Base-by-base conservation (phyloP, 2,329 filamentous ascomycete genomes). In the Monosporascus cannonballus region DNA sequence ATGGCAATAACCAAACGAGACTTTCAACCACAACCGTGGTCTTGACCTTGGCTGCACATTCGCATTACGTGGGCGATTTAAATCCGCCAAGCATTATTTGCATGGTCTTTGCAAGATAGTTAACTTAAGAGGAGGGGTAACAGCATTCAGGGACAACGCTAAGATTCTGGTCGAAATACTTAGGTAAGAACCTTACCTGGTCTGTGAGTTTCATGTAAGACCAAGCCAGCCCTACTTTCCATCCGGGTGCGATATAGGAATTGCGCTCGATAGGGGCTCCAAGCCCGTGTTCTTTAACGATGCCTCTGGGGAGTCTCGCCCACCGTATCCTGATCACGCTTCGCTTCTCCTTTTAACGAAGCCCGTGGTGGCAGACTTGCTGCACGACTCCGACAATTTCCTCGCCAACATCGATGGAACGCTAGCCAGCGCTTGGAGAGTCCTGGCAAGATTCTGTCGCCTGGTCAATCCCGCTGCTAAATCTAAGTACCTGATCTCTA, bases 71-170 rank as follows among this genome's bases (percentile, higher is more conserved):
- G 0, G 65, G 66, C 3, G 64, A 73, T 39, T 49, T 50, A 17
- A 61, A 4, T 54, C 62, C 0, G 66, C 68, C 1, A 59, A 49
- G 8, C 59, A 69, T 20, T 71, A 74, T 49, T 61, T 73, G 51
- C 47, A 65, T 22, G 72, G 71, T 6, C 60, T 74, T 18, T 61
- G 61, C 18, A 70, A 62, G 53, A 71, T 75, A 6, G 62, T 73
- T 6, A 54, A 62, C 18, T 34, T 75, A 30, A 66, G 68, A 49
- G 72, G 72, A 2, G 71, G 71, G 1, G 37, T 73, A 2, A 30
- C 15, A 11, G 57, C 55, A 1, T 67, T 74, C 11, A 57, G 49
- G 6, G 42, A 61, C 7, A 69, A 68, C 24, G 45, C 59, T 22
- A 73, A 71, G 47, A 62, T 73, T 9, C 45, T 69, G 3, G 57